Conservation (phyloP, 306 rosid species). For the Cucurbita ficifolia region DNA sequence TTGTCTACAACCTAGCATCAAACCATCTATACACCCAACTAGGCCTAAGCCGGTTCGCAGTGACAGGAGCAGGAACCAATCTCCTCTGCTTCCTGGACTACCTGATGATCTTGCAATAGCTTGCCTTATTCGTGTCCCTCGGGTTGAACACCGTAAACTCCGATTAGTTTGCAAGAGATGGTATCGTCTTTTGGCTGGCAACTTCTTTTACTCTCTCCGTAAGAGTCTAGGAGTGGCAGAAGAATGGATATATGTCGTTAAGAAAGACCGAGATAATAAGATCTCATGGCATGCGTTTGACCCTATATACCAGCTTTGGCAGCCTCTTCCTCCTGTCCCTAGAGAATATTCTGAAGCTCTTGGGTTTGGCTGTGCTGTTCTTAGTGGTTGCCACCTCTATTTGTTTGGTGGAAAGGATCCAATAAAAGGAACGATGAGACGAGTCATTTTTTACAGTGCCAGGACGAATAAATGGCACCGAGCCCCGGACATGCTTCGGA, state of each 20-base stretch:
- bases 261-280: slow-evolving; percentile 88
- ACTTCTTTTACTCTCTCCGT: slow-evolving; percentile 88
- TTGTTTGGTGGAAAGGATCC: slow-evolving; percentile 96
- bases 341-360: slow-evolving; percentile 84
- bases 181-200: slow-evolving; percentile 79
- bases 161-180: slow-evolving; percentile 94
- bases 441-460: slow-evolving; percentile 85
- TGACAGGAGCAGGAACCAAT: slow-evolving; percentile 77
- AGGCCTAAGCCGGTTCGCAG: slow-evolving; percentile 51
- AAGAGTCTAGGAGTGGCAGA: slow-evolving; percentile 96
- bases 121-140: slow-evolving; percentile 87
- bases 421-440: slow-evolving; percentile 77
- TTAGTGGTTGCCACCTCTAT: slow-evolving; percentile 91
- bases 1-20: slow-evolving; percentile 91
- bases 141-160: slow-evolving; percentile 78
- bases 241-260: slow-evolving; percentile 95
- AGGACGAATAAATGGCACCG: slow-evolving; percentile 97
- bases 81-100: slow-evolving; percentile 91
- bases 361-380: slow-evolving; percentile 97
- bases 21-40: slow-evolving; percentile 60
- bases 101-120: slow-evolving; percentile 99
- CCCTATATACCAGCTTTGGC: slow-evolving; percentile 94
- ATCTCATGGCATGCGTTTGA: slow-evolving; percentile 95
- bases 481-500: slow-evolving; percentile 95
- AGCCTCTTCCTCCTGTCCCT: slow-evolving; percentile 94